Evolutionary conservation across 441 rosid genomes (phyloP).

Genomic region (Gossypium laxum): DNA sequence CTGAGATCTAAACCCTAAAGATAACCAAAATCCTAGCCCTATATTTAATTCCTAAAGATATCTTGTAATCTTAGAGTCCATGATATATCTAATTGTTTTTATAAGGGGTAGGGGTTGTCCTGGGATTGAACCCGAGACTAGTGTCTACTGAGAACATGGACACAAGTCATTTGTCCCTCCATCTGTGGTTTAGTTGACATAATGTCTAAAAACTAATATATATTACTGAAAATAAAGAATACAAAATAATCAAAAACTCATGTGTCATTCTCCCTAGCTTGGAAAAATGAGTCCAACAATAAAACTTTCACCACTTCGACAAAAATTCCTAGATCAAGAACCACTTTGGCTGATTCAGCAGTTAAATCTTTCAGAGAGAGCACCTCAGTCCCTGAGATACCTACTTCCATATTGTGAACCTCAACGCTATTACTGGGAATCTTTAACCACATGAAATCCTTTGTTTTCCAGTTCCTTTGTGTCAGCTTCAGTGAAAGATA

Average conservation of each 20-base stretch:
- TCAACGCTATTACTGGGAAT: too few relatives aligned
- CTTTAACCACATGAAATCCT: constrained; percentile 5
- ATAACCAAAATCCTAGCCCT: background rate
- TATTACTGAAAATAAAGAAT: background rate
- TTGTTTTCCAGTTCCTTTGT: background rate
- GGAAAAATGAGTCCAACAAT: background rate
- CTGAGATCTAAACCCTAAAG: background rate
- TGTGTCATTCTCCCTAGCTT: background rate
- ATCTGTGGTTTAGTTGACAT: background rate
- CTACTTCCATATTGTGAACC: too few relatives aligned
- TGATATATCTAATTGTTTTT: too few relatives aligned
- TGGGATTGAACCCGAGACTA: too few relatives aligned
- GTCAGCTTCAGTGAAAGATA: background rate
- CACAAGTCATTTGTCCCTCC: too few relatives aligned
- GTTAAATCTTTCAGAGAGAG: background rate
- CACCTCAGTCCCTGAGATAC: too few relatives aligned
- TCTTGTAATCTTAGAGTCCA: background rate
- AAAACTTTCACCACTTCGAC: background rate
- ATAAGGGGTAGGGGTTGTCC: too few relatives aligned
- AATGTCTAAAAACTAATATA: background rate
- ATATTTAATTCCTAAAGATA: background rate
- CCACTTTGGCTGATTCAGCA: background rate
- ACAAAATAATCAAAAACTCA: background rate
- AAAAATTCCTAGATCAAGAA: background rate
- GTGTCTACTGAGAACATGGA: too few relatives aligned